phyloP scores from a whole-genome alignment of 768 basidiomycete species.

The Galerina sulciceps region DNA sequence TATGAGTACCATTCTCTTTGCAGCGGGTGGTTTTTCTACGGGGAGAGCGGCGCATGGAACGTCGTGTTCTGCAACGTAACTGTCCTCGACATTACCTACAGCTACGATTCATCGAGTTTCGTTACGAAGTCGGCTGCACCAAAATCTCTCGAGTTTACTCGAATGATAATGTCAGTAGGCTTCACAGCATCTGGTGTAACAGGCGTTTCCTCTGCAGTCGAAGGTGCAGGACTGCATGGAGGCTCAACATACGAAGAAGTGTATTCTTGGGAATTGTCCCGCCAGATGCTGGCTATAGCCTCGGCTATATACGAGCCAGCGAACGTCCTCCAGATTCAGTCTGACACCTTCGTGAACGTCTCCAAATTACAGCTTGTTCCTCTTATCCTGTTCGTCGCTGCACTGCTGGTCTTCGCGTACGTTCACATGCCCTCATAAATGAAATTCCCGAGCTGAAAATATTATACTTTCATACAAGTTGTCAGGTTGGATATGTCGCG shows the following conservation, averaged over 20 bases:
- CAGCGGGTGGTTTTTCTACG: conserved; percentile 9
- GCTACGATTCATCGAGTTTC: background rate
- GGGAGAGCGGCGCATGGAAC: conserved; percentile 8
- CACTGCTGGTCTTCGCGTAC: background rate
- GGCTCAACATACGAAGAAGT: background rate
- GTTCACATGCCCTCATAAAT: background rate
- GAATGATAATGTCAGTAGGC: background rate
- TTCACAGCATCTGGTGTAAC: background rate
- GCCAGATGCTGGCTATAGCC: background rate
- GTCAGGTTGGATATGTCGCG: background rate
- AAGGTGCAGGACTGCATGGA: background rate
- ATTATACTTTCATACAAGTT: background rate
- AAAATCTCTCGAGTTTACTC: background rate
- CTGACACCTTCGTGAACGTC: background rate
- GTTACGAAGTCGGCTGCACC: background rate
- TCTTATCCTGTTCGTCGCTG: background rate
- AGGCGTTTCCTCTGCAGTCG: background rate
- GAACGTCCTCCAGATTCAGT: background rate
- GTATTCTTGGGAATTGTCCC: background rate
- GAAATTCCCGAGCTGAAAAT: background rate
- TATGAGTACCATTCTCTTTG: background rate
- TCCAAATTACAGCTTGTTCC: background rate
- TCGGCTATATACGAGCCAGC: background rate
- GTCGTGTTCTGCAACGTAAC: conserved; percentile 7
- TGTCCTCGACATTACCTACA: background rate